Evolutionary conservation across 257 asterid species (phyloP), one percentile per base, ranked within the genome.

Genomic region (Gentiana macrophylla): DNA sequence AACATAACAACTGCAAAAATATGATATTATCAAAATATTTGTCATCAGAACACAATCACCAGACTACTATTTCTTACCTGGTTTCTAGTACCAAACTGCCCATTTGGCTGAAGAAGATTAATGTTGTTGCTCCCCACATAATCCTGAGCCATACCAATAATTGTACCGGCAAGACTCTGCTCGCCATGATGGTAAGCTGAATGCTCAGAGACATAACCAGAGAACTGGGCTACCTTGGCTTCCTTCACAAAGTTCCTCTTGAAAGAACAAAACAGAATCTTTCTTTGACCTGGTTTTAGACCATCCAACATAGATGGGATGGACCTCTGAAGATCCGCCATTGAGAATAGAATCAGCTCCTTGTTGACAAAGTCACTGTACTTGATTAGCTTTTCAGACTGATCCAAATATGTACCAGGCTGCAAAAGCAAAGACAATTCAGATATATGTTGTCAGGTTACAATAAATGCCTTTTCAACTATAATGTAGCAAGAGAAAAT

Each of bases 141-240:
- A 70, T 82, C 74, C 68, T 92, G 99, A 68, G 99, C 99, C 99
- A 92, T 86, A 56, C 95, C 99, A 70, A 88, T 83, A 6, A 91
- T 91, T 63, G 98, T 84, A 64, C 95, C 57, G 57, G 87, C 93
- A 69, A 88, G 94, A 70, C 99, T 92, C 68, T 78, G 86, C 74
- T 92, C 99, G 55, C 99, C 99, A 59, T 92, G 99, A 74, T 92
- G 99, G 67, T 92, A 92, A 41, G 99, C 99, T 15, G 99, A 85
- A 70, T 88, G 99, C 67, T 92, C 99, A 12, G 99, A 92, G 53
- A 92, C 97, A 72, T 84, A 92, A 71, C 97, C 99, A 46, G 94
- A 80, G 74, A 92, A 92, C 61, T 88, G 99, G 15, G 94, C 86
- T 62, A 92, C 87, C 76, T 92, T 92, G 44, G 86, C 86, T 73